These are phyloP conservation scores for Lotus japonicus DNA, from an alignment of 306 rosid species.

Conservation along the genomic window DNA sequence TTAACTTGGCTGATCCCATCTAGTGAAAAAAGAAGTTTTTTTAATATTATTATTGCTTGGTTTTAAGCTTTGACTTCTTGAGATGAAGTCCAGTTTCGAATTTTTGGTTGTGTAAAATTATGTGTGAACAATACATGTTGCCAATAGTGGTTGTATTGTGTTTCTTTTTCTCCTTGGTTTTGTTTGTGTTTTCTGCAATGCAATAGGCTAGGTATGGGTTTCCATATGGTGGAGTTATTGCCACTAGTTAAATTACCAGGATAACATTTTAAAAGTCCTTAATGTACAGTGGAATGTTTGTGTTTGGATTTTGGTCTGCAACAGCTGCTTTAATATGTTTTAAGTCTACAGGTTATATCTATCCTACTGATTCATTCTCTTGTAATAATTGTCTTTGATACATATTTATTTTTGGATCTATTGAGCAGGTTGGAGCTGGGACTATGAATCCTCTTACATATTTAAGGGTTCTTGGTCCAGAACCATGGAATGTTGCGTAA, in stretches of 20 bases:
- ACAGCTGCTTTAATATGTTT: neutral
- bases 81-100: neutral
- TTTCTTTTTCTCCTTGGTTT: neutral
- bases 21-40: neutral
- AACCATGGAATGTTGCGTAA: slow-evolving; percentile 99
- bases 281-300: neutral
- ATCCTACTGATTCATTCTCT: neutral
- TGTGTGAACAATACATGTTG: neutral
- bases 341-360: neutral
- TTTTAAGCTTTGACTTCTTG: neutral
- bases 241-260: neutral
- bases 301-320: neutral
- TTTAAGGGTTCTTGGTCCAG: slow-evolving; percentile 97
- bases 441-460: slow-evolving; percentile 97
- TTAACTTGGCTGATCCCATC: neutral
- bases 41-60: neutral
- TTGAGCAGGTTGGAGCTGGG: slow-evolving; percentile 95
- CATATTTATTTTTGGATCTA: neutral
- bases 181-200: neutral
- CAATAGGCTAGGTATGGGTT: neutral
- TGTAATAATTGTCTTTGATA: slow-evolving; percentile 8
- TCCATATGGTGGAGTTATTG: neutral
- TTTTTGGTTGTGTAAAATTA: too few species aligned
- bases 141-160: neutral
- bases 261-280: neutral